Base-by-base conservation (phyloP, 78 protist species). In the Pigoraptor vietnamica region DNA sequence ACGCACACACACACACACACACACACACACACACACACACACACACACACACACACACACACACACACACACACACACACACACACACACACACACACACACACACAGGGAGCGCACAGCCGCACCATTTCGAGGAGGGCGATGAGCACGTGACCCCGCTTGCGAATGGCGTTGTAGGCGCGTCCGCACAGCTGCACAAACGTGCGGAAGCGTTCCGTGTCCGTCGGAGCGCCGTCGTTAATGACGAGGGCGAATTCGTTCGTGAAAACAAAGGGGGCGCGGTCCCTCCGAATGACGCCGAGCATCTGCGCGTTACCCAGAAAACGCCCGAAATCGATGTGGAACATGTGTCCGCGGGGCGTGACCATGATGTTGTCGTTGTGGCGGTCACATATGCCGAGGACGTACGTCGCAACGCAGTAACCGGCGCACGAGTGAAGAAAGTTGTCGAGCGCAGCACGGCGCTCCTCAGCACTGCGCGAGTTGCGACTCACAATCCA, bases 251-350 rank as follows among this genome's bases (percentile, higher is more conserved):
- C 93, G 23, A 92, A 88, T 55, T 84, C 96, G 19, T 96, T 90
- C 37, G 99, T 98, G 81, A 98, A 94, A 25, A 99, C 98, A 90
- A 99, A 99, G 0, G 99, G 99, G 0, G 99, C 95, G 29, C 97
- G 89, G 91, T 99, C 99, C 21, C 99, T 90, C 92, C 94, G 93
- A 79, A 98, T 87, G 1, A 93, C 92, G 33, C 92, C 89, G 87
- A 92, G 92, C 96, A 93, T 91, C 86, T 96, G 93, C 23, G 81
- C 89, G 82, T 98, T 94, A 19, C 98, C 98, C 34, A 98, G 92
- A 55, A 98, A 96, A 81, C 95, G 96, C 24, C 98, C 98, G 92
- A 96, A 97, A 91, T 98, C 98, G 88, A 98, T 98, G 93, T 97
- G 99, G 93, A 98, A 98, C 23, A 98, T 90, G 33, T 94, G 81